Base-by-base conservation (phyloP, 495 filamentous ascomycete species). In the Xylaria venustula region DNA sequence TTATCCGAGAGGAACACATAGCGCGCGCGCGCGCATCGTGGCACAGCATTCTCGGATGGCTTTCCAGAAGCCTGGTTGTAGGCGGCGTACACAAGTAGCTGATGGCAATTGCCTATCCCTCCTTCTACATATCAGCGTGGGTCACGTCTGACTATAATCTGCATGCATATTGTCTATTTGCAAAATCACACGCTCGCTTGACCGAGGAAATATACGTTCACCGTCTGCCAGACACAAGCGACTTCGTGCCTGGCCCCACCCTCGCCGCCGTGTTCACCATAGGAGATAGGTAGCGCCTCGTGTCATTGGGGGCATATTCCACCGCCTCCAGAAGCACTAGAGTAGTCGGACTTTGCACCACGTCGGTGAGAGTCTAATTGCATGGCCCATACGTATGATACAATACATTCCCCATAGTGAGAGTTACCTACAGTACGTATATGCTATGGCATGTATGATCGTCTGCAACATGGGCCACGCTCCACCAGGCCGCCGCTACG, bases 1-100 rank as follows among this genome's bases (percentile, higher is more conserved):
- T 34, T 32, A 54, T 54, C 50, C 41, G 58, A 48, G 52, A 41
- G 50, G 14, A 47, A 40, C 26, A 34, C 40, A 14, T 22, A 45
- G 6, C 12, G 15, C 17, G 15, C 15, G 44, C 19, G 44, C 14
- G 14, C n/a, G 22, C 45, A 28, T 28, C 19, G 50, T 61, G 49
- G 28, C 23, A 61, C 58, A 61, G 23, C 42, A 61, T 54, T 45
- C 22, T 54, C 58, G 58, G 50, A 54, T 53, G 26, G 41, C 37
- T 40, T 54, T 54, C 50, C 50, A 54, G 42, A 30, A 25, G 19
- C 50, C 41, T 28, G 49, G 50, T 54, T 25, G 20, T 40, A 54
- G 40, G 41, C 20, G 17, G 2, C 2, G 20, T n/a, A 7, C 32
- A 30, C 37, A 26, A 26, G 48, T 34, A 19, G 28, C 19, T 60